These are phyloP conservation scores for Neurospora crassa DNA, from an alignment of 2,329 filamentous ascomycete genomes.

Conservation along the genomic window DNA sequence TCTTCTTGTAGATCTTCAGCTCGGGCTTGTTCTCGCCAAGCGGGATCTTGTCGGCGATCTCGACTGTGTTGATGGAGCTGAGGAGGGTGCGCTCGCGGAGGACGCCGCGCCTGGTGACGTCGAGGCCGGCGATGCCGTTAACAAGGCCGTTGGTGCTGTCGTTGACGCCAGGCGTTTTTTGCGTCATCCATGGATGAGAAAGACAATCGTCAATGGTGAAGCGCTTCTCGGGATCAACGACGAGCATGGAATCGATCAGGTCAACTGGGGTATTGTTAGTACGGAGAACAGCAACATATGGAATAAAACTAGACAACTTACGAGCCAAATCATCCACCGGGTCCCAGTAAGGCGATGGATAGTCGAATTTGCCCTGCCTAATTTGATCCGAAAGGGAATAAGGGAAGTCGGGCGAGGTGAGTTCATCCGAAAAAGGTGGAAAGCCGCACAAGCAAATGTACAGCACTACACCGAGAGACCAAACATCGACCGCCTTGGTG, in stretches of 20 bases:
- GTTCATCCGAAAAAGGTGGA: slow-evolving; percentile 92
- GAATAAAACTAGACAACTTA: slow-evolving; percentile 27
- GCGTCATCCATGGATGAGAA: slow-evolving; percentile 79
- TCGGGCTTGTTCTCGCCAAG: slow-evolving; percentile 43
- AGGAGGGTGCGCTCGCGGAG: slow-evolving; percentile 78
- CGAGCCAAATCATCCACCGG: slow-evolving; percentile 72
- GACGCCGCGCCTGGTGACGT: slow-evolving; percentile 74
- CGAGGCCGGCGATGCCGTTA: slow-evolving; percentile 71
- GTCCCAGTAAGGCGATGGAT: slow-evolving; percentile 95
- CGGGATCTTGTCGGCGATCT: slow-evolving; percentile 42
- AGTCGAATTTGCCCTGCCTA: slow-evolving; percentile 80
- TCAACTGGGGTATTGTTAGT: slow-evolving; percentile 46
- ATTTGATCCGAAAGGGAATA: slow-evolving; percentile 86
- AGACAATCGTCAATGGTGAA: slow-evolving; percentile 88
- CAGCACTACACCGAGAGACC: slow-evolving; percentile 94
- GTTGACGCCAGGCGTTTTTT: slow-evolving; percentile 48
- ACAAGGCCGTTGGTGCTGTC: slow-evolving; percentile 92
- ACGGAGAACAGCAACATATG: not conserved
- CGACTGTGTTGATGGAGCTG: slow-evolving; percentile 68
- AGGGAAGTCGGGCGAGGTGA: slow-evolving; percentile 71
- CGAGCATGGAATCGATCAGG: slow-evolving; percentile 89
- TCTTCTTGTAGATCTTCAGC: slow-evolving; percentile 70
- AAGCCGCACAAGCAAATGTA: slow-evolving; percentile 98
- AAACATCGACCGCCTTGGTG: slow-evolving; percentile 89
- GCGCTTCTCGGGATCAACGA: slow-evolving; percentile 73